A percentile compares a stretch with the other conserved stretches of the same genome.
These are phyloP conservation scores for Clarireedia sp. DNA, from an alignment of 2,329 filamentous ascomycete genomes.

Conservation along the genomic window DNA sequence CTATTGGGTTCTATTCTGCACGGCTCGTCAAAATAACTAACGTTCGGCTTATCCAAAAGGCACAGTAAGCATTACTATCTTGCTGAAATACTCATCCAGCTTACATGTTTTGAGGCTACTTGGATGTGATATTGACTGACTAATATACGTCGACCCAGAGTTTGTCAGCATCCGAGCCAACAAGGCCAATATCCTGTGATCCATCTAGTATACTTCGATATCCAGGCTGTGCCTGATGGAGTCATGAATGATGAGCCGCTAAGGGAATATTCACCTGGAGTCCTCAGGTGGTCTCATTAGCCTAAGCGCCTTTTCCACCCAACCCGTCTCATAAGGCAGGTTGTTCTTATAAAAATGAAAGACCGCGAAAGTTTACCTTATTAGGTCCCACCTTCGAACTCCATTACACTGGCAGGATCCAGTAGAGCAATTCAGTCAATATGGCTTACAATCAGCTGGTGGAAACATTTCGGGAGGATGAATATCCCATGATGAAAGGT, in stretches of 20 bases:
- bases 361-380: neutral
- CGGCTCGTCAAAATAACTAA: slow-evolving; percentile 1
- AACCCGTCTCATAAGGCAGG: neutral
- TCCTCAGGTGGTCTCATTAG: slow-evolving; percentile 7
- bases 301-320: slow-evolving; percentile 5
- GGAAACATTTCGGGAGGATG: slow-evolving; percentile 46
- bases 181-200: neutral
- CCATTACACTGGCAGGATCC: neutral
- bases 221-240: slow-evolving; percentile 1
- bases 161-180: neutral
- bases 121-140: slow-evolving; percentile 1
- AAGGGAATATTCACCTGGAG: neutral
- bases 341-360: neutral
- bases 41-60: neutral
- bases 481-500: slow-evolving; percentile 65
- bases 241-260: neutral
- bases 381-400: neutral
- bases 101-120: slow-evolving; percentile 6
- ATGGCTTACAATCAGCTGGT: slow-evolving; percentile 48
- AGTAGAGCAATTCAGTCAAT: neutral
- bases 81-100: neutral
- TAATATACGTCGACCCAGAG: neutral
- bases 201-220: neutral
- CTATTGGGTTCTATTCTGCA: slow-evolving; percentile 2
- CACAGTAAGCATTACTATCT: slow-evolving; percentile 6